Evolutionary conservation across 148 eudicot genomes (phyloP), one percentile per base, ranked within the genome.

Genomic region (Selenicereus undatus): DNA sequence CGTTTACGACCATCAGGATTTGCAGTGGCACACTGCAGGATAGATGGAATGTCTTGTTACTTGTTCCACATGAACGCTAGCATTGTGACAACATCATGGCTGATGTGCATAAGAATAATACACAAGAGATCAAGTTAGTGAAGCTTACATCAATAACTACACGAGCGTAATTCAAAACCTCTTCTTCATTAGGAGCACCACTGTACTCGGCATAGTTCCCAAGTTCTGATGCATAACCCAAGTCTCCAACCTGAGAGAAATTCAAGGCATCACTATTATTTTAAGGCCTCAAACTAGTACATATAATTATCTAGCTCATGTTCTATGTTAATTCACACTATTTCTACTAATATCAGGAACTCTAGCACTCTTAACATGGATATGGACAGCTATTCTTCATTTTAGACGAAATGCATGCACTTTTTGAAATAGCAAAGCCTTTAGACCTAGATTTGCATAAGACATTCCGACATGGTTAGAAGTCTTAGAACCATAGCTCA

Each of bases 171-270:
- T 93, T 91, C 85, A 91, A 83, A 56, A 93, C 95, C 81, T 93
- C 97, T 51, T 91, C 97, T 83, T 93, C 94, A 79, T 90, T 93
- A 35, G 97, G 97, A 74, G 97, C 97, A 77, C 97, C 97, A 88
- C 97, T 93, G 82, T 93, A 93, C 81, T 93, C 97, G 0, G 95
- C 95, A 82, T 93, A 93, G 56, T 93, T 93, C 43, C 95, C 97
- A 50, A 93, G 93, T 80, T 93, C 97, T 62, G 93, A 87, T 20
- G 97, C 97, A 88, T 90, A 93, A 77, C 95, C 97, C 79, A 93
- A 83, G 81, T 91, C 97, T 82, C 97, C 97, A 84, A 93, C 97
- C 97, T 93, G 54, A 35, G 8, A 78, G 27, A 24, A 74, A 72
- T 24, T 58, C 22, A 36, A 39, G 35, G 66, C 21, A 71, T 48